Evolutionary conservation across 495 filamentous ascomycete genomes (phyloP), one percentile per base, ranked within the genome.

Genomic region (Penicillium fimorum): DNA sequence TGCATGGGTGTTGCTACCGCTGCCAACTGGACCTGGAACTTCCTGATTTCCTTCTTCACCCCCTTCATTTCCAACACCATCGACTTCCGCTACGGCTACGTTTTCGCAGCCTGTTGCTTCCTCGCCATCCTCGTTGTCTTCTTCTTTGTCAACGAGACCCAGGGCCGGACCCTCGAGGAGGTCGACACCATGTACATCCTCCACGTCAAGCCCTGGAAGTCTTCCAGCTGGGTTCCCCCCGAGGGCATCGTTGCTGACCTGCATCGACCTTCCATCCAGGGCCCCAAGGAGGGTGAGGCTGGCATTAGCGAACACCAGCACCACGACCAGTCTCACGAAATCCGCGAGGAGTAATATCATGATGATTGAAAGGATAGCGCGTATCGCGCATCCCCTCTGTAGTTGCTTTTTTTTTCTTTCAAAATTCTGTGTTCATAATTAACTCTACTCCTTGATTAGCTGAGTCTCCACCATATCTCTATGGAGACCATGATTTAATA

Each of bases 1-100:
- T 85, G 81, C 61, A 91, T 92, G 80, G 88, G 85, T 33, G 65
- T 92, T 17, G 87, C 87, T 15, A 94, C 91, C 1, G 84, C 87
- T 6, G 81, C 84, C 51, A 96, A 95, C 76, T 96, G 91, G 91
- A 82, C 85, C 53, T 94, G 86, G 87, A 96, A 95, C 71, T 96
- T 93, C 78, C 69, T 93, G 60, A 85, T 94, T 63, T 84, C 85
- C 11, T 91, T 94, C 79, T 89, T 92, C 75, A 91, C 90, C 2
- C 89, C 90, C 7, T 86, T 89, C 70, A 89, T 90, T 64, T 83
- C 79, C 38, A 67, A 68, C 18, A 76, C 80, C 35, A 92, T 95
- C 60, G 77, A 83, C 57, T 93, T 84, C 73, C 71, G 76, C 24
- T 92, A 91, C 72, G 90, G 90, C 33, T 93, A 89, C 69, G 82